Conservation (phyloP, 148 eudicot genomes). For the Chenopodium formosanum region DNA sequence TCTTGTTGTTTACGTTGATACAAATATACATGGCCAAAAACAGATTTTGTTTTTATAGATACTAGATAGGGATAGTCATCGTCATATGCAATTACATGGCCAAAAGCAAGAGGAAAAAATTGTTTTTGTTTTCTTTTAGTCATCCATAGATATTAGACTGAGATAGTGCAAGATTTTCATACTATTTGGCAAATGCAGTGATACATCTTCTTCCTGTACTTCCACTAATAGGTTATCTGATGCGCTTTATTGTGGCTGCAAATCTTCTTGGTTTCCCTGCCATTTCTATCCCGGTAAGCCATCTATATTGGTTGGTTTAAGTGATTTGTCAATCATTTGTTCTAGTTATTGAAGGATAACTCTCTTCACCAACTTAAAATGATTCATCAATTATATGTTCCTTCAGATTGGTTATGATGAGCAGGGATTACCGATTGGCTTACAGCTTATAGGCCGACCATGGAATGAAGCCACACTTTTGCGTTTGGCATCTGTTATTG, state of each 20-base stretch:
- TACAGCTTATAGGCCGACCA: constrained; percentile 87
- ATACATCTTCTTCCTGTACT: not conserved
- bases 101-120: not conserved
- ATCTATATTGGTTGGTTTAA: not conserved
- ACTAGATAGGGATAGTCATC: too few relatives aligned
- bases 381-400: not conserved
- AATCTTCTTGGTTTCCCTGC: constrained; percentile 98
- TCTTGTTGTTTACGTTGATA: not conserved
- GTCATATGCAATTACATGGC: not conserved
- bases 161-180: not conserved
- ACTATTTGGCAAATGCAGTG: not conserved
- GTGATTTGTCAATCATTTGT: not conserved
- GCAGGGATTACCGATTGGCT: constrained; percentile 91
- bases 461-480: constrained; percentile 90
- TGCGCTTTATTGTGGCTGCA: constrained; percentile 77
- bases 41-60: too few relatives aligned
- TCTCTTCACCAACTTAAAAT: not conserved
- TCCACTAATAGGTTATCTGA: constrained; percentile 62
- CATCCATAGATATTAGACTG: not conserved
- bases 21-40: too few relatives aligned
- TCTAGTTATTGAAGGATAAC: not conserved
- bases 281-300: constrained; percentile 80
- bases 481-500: constrained; percentile 78
- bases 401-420: constrained; percentile 91
- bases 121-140: not conserved